These are phyloP conservation scores for Microdochium bolleyi DNA, from an alignment of 2,329 filamentous ascomycete species.

Conservation along the genomic window DNA sequence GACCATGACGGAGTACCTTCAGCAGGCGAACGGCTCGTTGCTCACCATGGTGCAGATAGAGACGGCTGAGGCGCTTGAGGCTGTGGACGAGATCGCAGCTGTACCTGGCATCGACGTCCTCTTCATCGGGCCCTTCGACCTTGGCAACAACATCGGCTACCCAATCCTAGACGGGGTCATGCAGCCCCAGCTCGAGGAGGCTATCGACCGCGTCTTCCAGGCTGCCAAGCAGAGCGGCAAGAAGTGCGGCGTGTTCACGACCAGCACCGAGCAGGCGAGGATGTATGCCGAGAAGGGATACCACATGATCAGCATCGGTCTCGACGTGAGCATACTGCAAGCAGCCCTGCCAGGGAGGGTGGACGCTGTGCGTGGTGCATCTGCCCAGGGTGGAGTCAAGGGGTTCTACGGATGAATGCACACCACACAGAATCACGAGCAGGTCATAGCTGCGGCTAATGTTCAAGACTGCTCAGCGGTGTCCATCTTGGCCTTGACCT, in stretches of 20 bases:
- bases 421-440: not conserved
- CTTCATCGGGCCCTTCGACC: slow-evolving; percentile 59
- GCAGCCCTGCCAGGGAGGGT: slow-evolving; percentile 36
- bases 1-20: slow-evolving; percentile 46
- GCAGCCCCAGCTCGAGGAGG: slow-evolving; percentile 47
- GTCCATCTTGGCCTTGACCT: slow-evolving; percentile 64
- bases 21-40: slow-evolving; percentile 47
- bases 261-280: slow-evolving; percentile 46
- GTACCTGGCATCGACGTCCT: slow-evolving; percentile 54
- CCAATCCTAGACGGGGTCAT: slow-evolving; percentile 55
- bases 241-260: slow-evolving; percentile 55
- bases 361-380: slow-evolving; percentile 34
- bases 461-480: slow-evolving; percentile 27
- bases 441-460: not conserved
- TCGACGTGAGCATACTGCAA: slow-evolving; percentile 46
- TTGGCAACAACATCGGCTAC: slow-evolving; percentile 55
- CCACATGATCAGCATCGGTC: slow-evolving; percentile 52
- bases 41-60: slow-evolving; percentile 63
- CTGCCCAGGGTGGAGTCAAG: slow-evolving; percentile 24
- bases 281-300: slow-evolving; percentile 47
- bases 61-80: slow-evolving; percentile 52
- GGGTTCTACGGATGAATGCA: slow-evolving; percentile 27
- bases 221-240: slow-evolving; percentile 56
- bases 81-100: slow-evolving; percentile 53
- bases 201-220: slow-evolving; percentile 48